Base-by-base conservation (phyloP, 768 basidiomycete species). In the Porpolomopsis calyptriformis region DNA sequence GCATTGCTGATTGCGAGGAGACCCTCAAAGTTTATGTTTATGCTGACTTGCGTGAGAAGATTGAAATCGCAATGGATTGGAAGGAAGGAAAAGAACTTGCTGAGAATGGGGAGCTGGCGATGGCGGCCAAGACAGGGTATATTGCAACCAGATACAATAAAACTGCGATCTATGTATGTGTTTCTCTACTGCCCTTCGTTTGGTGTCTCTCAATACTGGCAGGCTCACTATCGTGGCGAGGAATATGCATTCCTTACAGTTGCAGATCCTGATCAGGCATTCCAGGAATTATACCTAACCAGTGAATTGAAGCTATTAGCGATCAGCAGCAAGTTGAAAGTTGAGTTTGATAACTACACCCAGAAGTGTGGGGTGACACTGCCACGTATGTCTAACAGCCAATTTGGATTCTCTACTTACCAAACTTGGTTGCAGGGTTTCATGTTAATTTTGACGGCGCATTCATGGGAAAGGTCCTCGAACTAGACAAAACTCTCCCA, bases 401-500 rank as follows among this genome's bases (percentile, higher is more conserved):
- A 39, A 2, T 1, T 31, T 31, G 14, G 7, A 14, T 14, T 31
- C 29, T 14, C 7, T 31, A 31, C 7, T 31, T 14, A 31, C 29
- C 7, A 31, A 14, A 7, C 7, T 7, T 14, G 7, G 29, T 14
- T 14, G 14, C 40, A 53, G 52, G 0, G 4, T 53, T 53, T 29
- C 34, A 29, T 1, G 49, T 53, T 43, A 48, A 53, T 46, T 3
- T 37, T 1, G 43, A 45, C 0, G 49, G 40, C 6, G 53, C 53
- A 4, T 35, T 54, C 16, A 29, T 54, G 10, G 53, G 53, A 1
- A 31, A 19, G 1, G 14, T 53, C 14, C 36, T 52, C 11, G 51
- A 34, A n/a, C 24, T 48, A 3, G 47, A 27, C 9, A 19, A 10
- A 6, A 43, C 54, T 1, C 40, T 41, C 0, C 12, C 3, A 12